Base-by-base conservation (phyloP, 2,329 filamentous ascomycete species). In the Myriosclerotinia duriaeana region DNA sequence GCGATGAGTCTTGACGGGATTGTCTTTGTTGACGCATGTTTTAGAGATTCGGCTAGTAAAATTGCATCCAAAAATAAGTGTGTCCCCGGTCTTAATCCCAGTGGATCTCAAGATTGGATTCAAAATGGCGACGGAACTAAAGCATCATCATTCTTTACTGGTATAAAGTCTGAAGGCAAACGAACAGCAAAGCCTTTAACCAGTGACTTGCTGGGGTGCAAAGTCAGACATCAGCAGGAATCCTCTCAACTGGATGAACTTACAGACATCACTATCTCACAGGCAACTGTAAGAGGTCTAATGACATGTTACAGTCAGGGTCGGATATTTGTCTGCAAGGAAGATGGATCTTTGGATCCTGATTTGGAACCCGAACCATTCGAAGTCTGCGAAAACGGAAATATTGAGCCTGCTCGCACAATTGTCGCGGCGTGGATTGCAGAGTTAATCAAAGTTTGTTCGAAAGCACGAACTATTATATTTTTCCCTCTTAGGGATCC, bases 401-500 rank as follows among this genome's bases (percentile, higher is more conserved):
- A 63, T 38, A 5, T 52, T 14, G 54, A 64, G 26, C 53, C 44
- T 54, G 68, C 66, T 11, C 62, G 38, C 22, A 55, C 64, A 34
- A 58, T 64, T 38, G 66, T 68, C 17, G 58, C 53, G 48, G n/a
- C 66, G 9, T 54, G 68, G 53, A 64, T 61, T 14, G 65, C 62
- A 46, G 66, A 69, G 54, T 52, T 72, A n/a, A 54, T 66, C 2
- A 50, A 73, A 1, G 70, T 78, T 0, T 81, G 83, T 15, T 77
- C 80, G 0, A 76, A 76, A 0, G 80, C 80, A 1, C 75, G 80
- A 3, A 80, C 78, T 7, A 74, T 84, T 0, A 77, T 78, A 0
- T 77, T 83, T n/a, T 73, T 83, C 0, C 82, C 82, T 0, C 66
- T 84, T 0, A 83, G 81, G 80, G 80, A 83, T 55, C 68, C 77